Conservation (phyloP, 768 basidiomycete species). For the Royoungia palumana region DNA sequence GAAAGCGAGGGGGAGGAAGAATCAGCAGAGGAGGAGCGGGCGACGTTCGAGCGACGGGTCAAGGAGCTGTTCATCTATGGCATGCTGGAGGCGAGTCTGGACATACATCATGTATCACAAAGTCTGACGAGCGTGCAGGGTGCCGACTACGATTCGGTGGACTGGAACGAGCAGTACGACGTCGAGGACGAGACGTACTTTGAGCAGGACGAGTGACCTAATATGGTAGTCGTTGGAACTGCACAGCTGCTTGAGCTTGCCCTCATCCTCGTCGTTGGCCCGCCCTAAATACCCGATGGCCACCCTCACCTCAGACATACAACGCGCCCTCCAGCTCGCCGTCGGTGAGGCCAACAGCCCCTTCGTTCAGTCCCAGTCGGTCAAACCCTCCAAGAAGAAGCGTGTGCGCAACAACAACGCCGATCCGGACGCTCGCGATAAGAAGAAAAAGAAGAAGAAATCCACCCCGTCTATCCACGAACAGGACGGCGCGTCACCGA, state of each 20-base stretch:
- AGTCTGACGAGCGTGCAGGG: conserved; percentile 39
- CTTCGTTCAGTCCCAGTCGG: conserved; percentile 27
- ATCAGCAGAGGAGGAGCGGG: conserved; percentile 47
- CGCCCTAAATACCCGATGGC: conserved; percentile 38
- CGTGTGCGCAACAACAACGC: conserved; percentile 22
- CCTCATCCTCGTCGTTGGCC: conserved; percentile 39
- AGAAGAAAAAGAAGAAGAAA: conserved; percentile 36
- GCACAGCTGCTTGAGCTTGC: conserved; percentile 31
- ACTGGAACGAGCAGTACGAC: conserved; percentile 75
- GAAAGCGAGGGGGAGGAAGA: conserved; percentile 42
- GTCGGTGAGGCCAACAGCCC: conserved; percentile 45
- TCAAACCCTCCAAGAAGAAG: conserved; percentile 34
- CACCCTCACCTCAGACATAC: conserved; percentile 41
- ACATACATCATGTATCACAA: neutral
- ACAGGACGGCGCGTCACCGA: conserved; percentile 18
- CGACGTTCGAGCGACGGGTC: conserved; percentile 56
- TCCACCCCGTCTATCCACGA: neutral
- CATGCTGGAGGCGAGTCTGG: conserved; percentile 56
- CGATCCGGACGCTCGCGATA: conserved; percentile 22
- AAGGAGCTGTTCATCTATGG: conserved; percentile 75
- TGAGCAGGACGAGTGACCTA: conserved; percentile 49
- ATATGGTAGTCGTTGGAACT: conserved; percentile 12
- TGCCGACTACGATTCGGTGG: conserved; percentile 65
- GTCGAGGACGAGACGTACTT: conserved; percentile 66
- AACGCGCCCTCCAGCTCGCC: conserved; percentile 49